Conservation (phyloP, 371 early-diverging fungal species). For the Mortierella sp. region DNA sequence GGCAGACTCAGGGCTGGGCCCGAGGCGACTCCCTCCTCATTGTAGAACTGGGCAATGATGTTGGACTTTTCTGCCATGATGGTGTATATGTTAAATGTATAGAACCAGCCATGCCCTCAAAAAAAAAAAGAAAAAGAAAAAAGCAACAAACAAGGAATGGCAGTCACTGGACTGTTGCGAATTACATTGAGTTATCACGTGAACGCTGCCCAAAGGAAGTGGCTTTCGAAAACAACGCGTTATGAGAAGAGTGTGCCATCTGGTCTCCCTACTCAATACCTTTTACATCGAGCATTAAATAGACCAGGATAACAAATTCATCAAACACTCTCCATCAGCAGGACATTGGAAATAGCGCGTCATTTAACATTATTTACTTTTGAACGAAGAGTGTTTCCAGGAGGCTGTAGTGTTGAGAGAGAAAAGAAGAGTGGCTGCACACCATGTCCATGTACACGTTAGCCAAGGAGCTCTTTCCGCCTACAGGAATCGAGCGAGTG, state of each 20-base stretch:
- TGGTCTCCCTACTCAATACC: too few species aligned
- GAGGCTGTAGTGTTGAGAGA: not conserved
- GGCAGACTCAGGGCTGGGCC: conserved; percentile 92
- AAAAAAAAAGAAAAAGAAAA: too few species aligned
- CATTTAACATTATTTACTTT: not conserved
- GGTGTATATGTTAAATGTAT: not conserved
- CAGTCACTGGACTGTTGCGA: too few species aligned
- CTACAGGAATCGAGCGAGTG: conserved; percentile 84
- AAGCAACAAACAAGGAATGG: too few species aligned
- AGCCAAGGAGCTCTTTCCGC: conserved; percentile 84
- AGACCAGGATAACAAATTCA: not conserved
- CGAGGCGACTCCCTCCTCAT: conserved; percentile 82
- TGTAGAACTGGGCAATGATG: conserved; percentile 86
- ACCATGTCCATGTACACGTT: conserved; percentile 74
- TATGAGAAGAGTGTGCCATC: too few species aligned
- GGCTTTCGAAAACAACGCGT: too few species aligned
- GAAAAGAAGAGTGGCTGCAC: not conserved
- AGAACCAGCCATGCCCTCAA: too few species aligned
- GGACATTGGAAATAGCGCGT: not conserved
- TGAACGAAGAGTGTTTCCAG: not conserved
- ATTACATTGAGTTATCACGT: too few species aligned
- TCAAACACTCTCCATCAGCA: not conserved
- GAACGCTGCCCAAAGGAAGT: too few species aligned
- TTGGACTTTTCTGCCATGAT: conserved; percentile 50
- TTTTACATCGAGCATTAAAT: too few species aligned